Evolutionary conservation across 2,329 filamentous ascomycete genomes (phyloP), one percentile per base, ranked within the genome.

Genomic region (Juglanconis juglandina): DNA sequence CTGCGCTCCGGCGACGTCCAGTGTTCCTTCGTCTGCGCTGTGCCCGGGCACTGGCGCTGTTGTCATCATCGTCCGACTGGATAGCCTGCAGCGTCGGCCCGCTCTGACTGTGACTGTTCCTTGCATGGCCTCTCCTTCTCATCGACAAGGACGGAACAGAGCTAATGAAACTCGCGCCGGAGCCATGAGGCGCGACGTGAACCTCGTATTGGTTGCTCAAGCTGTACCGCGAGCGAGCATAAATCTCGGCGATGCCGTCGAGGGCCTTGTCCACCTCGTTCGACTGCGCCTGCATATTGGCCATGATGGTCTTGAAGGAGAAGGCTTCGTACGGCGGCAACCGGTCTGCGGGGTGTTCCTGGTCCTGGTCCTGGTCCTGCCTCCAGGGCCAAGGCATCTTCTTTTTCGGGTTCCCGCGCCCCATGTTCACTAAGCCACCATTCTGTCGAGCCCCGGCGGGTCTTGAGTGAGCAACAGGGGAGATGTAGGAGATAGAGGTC

Each of bases 191-290:
- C 11, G 81, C 76, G 61, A 87, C 82, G 65, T 88, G 86, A 6
- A 87, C 83, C 67, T 87, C 86, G 66, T 88, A 87, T 68, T 88
- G 85, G 69, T 87, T 87, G 71, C 85, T 87, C 55, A 88, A 69
- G 46, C 85, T 87, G 69, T 87, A 88, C 48, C 82, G 79, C 11
- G 85, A 87, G 39, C 83, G 78, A 42, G 86, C 86, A 72, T 85
- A 88, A 37, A 88, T 88, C 70, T 88, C 85, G 10, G 86, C 86
- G 66, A 88, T 88, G 46, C 84, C 80, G 63, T 88, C 85, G 53
- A 88, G 73, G 55, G 78, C 77, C 61, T 87, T 83, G 60, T 82
- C 78, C 53, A 73, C 73, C 5, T 72, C 73, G 4, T 67, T 68
- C 54, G 75, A 74, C 53, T 77, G 74, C 1, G 74, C 73, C 62